Conservation (phyloP, 257 asterid genomes). For the Nicotiana undulata region DNA sequence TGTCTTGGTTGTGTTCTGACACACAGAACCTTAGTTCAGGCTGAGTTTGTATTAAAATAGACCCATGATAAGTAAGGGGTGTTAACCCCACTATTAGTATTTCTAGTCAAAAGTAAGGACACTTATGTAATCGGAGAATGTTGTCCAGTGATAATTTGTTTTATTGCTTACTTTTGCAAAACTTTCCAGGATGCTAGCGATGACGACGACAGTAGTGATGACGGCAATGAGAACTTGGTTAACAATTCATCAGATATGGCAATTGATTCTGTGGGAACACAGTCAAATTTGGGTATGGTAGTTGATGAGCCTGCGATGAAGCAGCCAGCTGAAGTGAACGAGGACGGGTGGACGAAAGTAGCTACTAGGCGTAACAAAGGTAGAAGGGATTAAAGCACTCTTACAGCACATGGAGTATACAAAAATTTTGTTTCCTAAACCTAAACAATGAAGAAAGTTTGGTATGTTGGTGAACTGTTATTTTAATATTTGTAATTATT, state of each 20-base stretch:
- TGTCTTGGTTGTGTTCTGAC: slow-evolving; percentile 45
- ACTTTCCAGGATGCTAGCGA: slow-evolving; percentile 3
- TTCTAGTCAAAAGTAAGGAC: background rate
- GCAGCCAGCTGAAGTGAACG: slow-evolving; percentile 21
- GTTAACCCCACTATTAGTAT: background rate
- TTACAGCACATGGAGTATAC: background rate
- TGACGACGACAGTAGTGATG: slow-evolving; percentile 21
- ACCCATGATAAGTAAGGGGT: background rate
- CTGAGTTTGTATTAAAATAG: slow-evolving; percentile 38
- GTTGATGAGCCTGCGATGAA: slow-evolving; percentile 8
- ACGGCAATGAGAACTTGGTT: slow-evolving; percentile 5
- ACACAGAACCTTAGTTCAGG: slow-evolving; percentile 27
- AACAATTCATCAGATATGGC: slow-evolving; percentile 37
- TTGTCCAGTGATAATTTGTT: background rate
- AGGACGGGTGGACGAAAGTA: slow-evolving; percentile 52
- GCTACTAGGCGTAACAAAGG: slow-evolving; percentile 36
- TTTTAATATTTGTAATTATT: background rate
- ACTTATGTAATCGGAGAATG: background rate
- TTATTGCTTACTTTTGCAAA: background rate
- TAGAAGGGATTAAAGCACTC: slow-evolving; percentile 19
- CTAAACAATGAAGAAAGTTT: background rate
- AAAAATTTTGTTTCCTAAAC: background rate
- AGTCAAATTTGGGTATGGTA: slow-evolving; percentile 3
- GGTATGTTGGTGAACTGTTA: background rate
- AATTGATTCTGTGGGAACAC: slow-evolving; percentile 31